Evolutionary conservation across 1,284 basidiomycete species (phyloP).

Genomic region (Heterobasidion irregulare): DNA sequence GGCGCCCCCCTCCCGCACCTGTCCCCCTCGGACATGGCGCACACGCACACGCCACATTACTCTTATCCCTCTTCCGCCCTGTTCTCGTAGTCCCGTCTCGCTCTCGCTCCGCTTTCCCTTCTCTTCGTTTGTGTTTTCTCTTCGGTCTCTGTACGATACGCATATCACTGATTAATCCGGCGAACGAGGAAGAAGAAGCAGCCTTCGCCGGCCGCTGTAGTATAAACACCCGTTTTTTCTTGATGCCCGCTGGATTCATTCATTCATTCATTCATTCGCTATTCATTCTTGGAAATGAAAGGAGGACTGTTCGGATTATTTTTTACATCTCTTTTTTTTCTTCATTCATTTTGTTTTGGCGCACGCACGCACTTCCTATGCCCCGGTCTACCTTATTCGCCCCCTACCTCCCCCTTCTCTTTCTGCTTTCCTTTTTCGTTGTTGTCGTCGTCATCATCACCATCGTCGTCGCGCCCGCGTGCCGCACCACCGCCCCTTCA

Average conservation of each 20-base stretch:
- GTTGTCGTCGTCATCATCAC: neutral
- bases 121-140: neutral
- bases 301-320: too few relatives aligned
- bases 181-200: too few relatives aligned
- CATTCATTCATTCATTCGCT: neutral
- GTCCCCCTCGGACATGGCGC: neutral
- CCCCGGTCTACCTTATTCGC: neutral
- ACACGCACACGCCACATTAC: neutral
- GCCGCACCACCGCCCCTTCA: too few relatives aligned
- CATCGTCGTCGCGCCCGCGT: too few relatives aligned
- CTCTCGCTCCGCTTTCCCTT: neutral
- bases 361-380: neutral
- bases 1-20: neutral
- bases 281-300: too few relatives aligned
- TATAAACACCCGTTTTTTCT: too few relatives aligned
- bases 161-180: neutral
- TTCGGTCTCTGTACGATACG: neutral
- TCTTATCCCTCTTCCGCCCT: conserved; percentile 10
- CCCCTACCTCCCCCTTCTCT: neutral
- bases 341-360: too few relatives aligned
- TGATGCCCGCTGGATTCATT: neutral
- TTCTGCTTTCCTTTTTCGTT: neutral
- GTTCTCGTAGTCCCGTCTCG: conserved; percentile 9
- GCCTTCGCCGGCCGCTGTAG: too few relatives aligned
- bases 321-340: too few relatives aligned